A percentile compares a stretch with the other conserved stretches of the same genome.
These are phyloP conservation scores for Arctostaphylos glauca DNA, from an alignment of 148 eudicot species.

Conservation along the genomic window DNA sequence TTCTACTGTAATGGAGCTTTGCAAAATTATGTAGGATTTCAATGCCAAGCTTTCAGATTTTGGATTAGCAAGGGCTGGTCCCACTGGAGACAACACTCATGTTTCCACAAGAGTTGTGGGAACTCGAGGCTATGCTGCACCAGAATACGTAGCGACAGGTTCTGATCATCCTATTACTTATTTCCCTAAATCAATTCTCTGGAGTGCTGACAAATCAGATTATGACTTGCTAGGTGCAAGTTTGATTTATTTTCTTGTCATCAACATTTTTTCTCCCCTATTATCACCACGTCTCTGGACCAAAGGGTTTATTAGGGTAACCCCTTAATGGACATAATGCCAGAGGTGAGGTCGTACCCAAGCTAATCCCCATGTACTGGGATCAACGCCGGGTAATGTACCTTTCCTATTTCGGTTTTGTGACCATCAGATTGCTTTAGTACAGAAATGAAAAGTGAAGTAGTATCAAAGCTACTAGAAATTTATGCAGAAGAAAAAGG, in stretches of 20 bases:
- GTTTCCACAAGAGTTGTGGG: slow-evolving; percentile 49
- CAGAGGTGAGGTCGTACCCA: neutral
- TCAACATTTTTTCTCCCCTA: neutral
- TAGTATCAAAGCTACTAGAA: neutral
- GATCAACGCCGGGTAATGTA: neutral
- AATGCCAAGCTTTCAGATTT: slow-evolving; percentile 48
- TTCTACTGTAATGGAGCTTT: neutral
- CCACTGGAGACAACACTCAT: slow-evolving; percentile 47
- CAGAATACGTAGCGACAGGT: slow-evolving; percentile 53
- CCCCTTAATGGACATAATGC: neutral
- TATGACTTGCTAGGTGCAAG: neutral
- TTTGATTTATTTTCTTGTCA: neutral
- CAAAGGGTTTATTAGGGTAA: neutral
- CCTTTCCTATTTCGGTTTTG: neutral
- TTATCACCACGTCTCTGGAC: neutral
- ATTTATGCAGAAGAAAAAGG: neutral
- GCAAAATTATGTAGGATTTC: slow-evolving; percentile 31
- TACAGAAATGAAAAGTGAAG: neutral
- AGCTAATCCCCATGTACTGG: neutral
- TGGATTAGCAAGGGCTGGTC: slow-evolving; percentile 49
- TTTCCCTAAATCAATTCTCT: neutral
- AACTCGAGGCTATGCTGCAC: slow-evolving; percentile 50
- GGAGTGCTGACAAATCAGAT: neutral
- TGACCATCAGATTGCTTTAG: neutral
- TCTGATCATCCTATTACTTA: neutral